These are phyloP conservation scores for Sclerotinia sclerotiorum DNA, from an alignment of 2,329 filamentous ascomycete genomes.

Conservation along the genomic window DNA sequence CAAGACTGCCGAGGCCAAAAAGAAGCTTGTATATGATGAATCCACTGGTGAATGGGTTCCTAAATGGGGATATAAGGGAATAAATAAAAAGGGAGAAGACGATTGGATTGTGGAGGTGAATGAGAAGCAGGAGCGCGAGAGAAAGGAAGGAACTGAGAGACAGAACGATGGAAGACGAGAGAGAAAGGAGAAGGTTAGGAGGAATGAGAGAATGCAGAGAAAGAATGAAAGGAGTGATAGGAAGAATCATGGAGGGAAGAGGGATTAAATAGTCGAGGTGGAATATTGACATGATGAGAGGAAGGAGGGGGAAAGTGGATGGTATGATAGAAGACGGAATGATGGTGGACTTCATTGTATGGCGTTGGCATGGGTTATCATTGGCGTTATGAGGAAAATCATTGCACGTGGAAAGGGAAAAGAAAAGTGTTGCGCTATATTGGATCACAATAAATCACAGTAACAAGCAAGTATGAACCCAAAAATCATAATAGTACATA, in stretches of 20 bases:
- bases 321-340: slow-evolving; percentile 5
- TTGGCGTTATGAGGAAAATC: slow-evolving; percentile 18
- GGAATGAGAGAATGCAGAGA: slow-evolving; percentile 69
- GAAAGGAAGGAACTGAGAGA: slow-evolving; percentile 61
- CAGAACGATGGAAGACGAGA: slow-evolving; percentile 62
- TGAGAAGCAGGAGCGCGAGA: slow-evolving; percentile 64
- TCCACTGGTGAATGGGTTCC: slow-evolving; percentile 83
- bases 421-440: slow-evolving; percentile 13
- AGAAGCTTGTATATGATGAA: slow-evolving; percentile 83
- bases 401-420: slow-evolving; percentile 14
- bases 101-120: slow-evolving; percentile 95
- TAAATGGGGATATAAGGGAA: slow-evolving; percentile 92
- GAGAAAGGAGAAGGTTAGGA: slow-evolving; percentile 66
- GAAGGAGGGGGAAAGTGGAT: slow-evolving; percentile 7
- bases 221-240: slow-evolving; percentile 58
- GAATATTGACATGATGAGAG: background rate
- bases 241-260: slow-evolving; percentile 34
- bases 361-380: slow-evolving; percentile 25
- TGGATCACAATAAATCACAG: background rate
- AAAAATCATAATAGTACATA: slow-evolving; percentile 11
- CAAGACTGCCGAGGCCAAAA: slow-evolving; percentile 75
- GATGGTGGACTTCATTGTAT: slow-evolving; percentile 21
- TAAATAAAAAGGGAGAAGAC: slow-evolving; percentile 78
- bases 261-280: background rate
- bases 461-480: background rate